A percentile compares a stretch with the other conserved stretches of the same genome.
phyloP scores from a whole-genome alignment of 1,284 basidiomycete genomes.

The Cutaneotrichosporon sp. region DNA sequence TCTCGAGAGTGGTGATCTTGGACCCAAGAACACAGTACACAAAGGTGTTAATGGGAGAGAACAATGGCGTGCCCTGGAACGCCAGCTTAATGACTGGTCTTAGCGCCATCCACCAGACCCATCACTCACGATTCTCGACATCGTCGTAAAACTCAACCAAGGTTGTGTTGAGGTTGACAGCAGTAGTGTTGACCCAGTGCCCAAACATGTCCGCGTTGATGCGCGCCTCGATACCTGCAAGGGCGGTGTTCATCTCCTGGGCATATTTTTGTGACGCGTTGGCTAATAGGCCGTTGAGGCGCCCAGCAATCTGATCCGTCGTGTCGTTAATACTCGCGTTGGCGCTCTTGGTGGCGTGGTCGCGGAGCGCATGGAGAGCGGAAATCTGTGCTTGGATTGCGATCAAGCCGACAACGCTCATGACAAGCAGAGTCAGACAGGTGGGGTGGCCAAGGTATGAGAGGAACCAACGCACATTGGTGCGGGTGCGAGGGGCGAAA shows the following conservation, averaged over 20 bases:
- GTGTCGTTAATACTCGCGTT: conserved; percentile 61
- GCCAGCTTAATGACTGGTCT: conserved; percentile 56
- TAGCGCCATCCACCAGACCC: neutral
- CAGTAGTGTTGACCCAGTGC: conserved; percentile 84
- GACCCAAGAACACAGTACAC: conserved; percentile 80
- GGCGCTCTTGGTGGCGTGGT: conserved; percentile 60
- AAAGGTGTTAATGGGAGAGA: conserved; percentile 76
- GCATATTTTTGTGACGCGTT: conserved; percentile 75
- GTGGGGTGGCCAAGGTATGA: conserved; percentile 86
- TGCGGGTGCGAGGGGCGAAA: conserved; percentile 22
- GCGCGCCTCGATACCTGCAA: conserved; percentile 62
- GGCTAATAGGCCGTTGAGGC: conserved; percentile 73
- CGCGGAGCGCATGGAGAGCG: conserved; percentile 65
- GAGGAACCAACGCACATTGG: conserved; percentile 51
- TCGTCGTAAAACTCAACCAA: conserved; percentile 52
- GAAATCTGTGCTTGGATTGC: conserved; percentile 80
- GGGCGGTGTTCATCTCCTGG: conserved; percentile 63
- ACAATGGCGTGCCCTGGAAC: conserved; percentile 77
- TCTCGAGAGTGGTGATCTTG: conserved; percentile 80
- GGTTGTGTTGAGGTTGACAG: conserved; percentile 68
- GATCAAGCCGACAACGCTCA: conserved; percentile 83
- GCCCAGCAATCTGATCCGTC: conserved; percentile 61
- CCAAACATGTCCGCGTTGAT: conserved; percentile 85
- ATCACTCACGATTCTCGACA: conserved; percentile 40
- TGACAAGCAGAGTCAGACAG: conserved; percentile 79